A percentile compares a stretch with the other conserved stretches of the same genome.
Conservation (phyloP, 108 stramenopile species). For the Pseudonitzschia pungens region DNA sequence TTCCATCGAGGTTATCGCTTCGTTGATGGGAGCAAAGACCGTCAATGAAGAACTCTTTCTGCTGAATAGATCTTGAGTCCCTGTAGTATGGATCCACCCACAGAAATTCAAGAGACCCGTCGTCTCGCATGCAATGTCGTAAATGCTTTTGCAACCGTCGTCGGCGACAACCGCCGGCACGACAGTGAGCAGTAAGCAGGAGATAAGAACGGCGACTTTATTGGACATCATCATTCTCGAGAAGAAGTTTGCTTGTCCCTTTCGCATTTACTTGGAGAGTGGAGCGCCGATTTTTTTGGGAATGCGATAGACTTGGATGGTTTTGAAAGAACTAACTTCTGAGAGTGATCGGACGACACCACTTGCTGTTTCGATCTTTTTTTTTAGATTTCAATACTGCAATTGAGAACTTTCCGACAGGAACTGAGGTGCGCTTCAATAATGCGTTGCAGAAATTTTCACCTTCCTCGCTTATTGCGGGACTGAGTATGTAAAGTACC, state of each 20-base stretch:
- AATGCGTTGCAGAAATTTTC: not conserved
- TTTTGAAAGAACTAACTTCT: too few relatives aligned
- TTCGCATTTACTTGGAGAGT: too few relatives aligned
- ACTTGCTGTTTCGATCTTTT: too few relatives aligned
- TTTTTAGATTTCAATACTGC: not conserved
- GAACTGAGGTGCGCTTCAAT: not conserved
- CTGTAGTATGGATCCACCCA: not conserved
- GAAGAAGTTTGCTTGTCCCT: too few relatives aligned
- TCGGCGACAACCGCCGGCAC: not conserved
- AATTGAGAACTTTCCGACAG: not conserved
- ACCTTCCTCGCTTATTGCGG: not conserved
- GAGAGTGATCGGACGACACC: too few relatives aligned
- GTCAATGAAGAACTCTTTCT: slow-evolving; percentile 17
- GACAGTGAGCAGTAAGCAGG: not conserved
- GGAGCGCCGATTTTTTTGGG: too few relatives aligned
- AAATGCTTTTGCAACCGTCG: not conserved
- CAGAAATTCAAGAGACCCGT: not conserved
- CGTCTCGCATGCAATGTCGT: not conserved
- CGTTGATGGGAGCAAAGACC: slow-evolving; percentile 52
- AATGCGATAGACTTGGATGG: too few relatives aligned
- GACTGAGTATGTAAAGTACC: not conserved
- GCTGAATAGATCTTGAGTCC: not conserved
- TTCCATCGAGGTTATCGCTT: slow-evolving; percentile 34
- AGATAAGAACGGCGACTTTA: not conserved
- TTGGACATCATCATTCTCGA: not conserved